Evolutionary conservation across 306 rosid species (phyloP).

Genomic region (Begonia loranthoides): DNA sequence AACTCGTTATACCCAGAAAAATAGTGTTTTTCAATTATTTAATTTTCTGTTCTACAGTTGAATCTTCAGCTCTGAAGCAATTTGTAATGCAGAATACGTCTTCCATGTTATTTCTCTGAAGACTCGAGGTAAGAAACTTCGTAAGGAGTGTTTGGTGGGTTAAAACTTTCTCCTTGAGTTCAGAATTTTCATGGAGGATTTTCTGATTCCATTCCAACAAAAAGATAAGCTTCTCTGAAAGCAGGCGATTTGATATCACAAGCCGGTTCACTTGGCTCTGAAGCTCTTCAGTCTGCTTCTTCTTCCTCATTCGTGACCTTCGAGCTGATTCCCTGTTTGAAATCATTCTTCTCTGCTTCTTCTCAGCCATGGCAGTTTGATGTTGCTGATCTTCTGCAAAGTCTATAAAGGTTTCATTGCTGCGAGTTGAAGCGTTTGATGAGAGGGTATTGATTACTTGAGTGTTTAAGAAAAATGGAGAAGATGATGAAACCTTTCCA

Average conservation of each 20-base stretch:
- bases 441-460: slow-evolving; percentile 11
- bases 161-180: slow-evolving; percentile 33
- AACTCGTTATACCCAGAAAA: no score
- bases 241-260: slow-evolving; percentile 21
- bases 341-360: slow-evolving; percentile 23
- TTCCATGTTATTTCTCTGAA: slow-evolving; percentile 8
- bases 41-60: no score
- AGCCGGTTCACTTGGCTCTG: slow-evolving; percentile 21
- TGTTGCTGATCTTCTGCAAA: neutral
- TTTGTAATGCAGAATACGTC: slow-evolving; percentile 13
- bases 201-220: slow-evolving; percentile 31
- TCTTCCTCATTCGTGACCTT: slow-evolving; percentile 28
- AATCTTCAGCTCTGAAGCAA: slow-evolving; percentile 3
- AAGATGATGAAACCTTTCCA: neutral
- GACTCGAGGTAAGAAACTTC: slow-evolving; percentile 11
- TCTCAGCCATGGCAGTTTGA: slow-evolving; percentile 7
- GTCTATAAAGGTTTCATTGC: slow-evolving; percentile 12
- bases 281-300: slow-evolving; percentile 30
- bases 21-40: no score
- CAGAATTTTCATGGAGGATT: slow-evolving; percentile 30
- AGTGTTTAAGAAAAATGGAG: slow-evolving; percentile 3
- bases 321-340: slow-evolving; percentile 32
- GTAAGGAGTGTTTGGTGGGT: slow-evolving; percentile 25
- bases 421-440: slow-evolving; percentile 10
- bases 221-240: slow-evolving; percentile 27